phyloP scores from a whole-genome alignment of 129 eudicot species.

The Tagetes erecta region DNA sequence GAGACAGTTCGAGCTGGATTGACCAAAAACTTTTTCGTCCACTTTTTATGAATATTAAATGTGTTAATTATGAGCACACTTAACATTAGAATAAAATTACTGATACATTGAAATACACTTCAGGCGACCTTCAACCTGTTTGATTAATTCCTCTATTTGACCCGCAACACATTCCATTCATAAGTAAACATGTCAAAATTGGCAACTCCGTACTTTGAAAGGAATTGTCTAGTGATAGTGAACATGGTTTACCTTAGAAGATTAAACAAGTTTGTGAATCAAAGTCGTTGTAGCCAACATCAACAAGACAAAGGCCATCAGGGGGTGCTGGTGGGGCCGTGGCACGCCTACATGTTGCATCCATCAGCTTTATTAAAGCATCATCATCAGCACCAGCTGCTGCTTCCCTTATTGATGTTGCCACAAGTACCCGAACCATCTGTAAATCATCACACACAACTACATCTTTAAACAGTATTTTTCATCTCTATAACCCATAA shows the following conservation, averaged over 20 bases:
- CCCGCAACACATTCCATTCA: neutral
- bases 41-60: neutral
- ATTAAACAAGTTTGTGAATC: slow-evolving; percentile 57
- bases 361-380: slow-evolving; percentile 83
- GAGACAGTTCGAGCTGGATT: neutral
- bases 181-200: neutral
- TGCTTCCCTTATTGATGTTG: slow-evolving; percentile 89
- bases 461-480: slow-evolving; percentile 5
- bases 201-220: neutral
- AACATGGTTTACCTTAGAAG: slow-evolving; percentile 29
- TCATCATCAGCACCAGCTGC: slow-evolving; percentile 98
- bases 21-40: neutral
- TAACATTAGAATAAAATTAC: neutral
- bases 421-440: slow-evolving; percentile 99
- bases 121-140: neutral
- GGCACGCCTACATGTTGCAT: slow-evolving; percentile 94
- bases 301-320: slow-evolving; percentile 92
- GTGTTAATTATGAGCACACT: neutral
- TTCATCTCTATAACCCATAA: neutral
- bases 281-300: slow-evolving; percentile 82
- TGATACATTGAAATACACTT: neutral
- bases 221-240: neutral
- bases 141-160: neutral
- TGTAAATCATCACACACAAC: slow-evolving; percentile 30
- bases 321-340: slow-evolving; percentile 99